Evolutionary conservation across 257 asterid species (phyloP), one percentile per base, ranked within the genome.

Genomic region (Solanum medicagineum): DNA sequence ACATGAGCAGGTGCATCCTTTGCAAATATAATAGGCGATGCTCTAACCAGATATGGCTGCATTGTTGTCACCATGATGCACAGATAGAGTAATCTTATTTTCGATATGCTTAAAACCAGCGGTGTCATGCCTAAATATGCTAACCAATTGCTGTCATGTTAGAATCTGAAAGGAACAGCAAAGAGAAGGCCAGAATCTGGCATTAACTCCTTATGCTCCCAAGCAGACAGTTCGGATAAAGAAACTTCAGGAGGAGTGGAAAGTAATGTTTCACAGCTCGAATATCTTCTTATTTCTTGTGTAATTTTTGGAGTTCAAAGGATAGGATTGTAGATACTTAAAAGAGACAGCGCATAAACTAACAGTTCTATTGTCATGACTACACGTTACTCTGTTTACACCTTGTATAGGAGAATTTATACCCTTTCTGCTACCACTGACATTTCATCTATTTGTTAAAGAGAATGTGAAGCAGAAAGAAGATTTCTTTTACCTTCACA

Each of bases 401-500:
- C 65, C 65, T 79, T 10, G 82, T 79, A 79, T 26, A 26, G 49
- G 83, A 79, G 65, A 53, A 10, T 24, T 77, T 15, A 29, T 26
- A 29, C 65, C 62, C 83, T 53, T 53, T 8, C 16, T 51, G 47
- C 83, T 51, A 77, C 26, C 65, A 10, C 53, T 75, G 66, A 81
- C 12, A 54, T 89, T 70, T 79, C 5, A 26, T 9, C 17, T 32
- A 82, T 24, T 19, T 10, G 42, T 42, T 17, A 53, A 68, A 10
- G 14, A 65, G 17, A 83, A 83, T 44, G 20, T n/a, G 44, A 40
- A 69, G 40, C 82, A 8, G 57, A 77, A 86, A 68, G 86, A 71
- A 60, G 47, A 80, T 77, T 68, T 85, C 68, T 80, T 86, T 90
- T 70, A 93, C 90, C 91, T 89, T 93, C 89, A 92, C 60, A 69